These are phyloP conservation scores for Leptographium radiaticola DNA, from an alignment of 2,329 filamentous ascomycete species.

Conservation along the genomic window DNA sequence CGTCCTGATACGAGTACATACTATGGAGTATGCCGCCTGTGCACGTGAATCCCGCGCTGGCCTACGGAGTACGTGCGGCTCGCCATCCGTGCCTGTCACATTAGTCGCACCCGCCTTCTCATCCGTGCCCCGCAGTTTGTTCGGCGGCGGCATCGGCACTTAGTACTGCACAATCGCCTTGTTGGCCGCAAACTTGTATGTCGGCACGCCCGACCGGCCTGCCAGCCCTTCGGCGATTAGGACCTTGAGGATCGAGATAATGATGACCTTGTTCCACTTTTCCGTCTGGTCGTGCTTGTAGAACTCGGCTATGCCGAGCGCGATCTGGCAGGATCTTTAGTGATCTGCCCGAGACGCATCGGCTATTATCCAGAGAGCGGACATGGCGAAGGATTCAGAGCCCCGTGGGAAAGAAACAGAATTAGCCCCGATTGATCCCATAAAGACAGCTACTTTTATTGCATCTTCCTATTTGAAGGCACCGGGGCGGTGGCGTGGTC, in stretches of 20 bases:
- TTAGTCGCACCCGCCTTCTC: constrained; percentile 28
- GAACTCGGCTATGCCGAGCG: constrained; percentile 58
- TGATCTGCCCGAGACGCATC: constrained; percentile 72
- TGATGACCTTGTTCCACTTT: constrained; percentile 85
- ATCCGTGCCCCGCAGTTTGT: constrained; percentile 43
- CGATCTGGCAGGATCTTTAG: constrained; percentile 68
- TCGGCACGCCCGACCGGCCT: constrained; percentile 32
- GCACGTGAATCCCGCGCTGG: constrained; percentile 79
- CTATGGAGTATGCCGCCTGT: constrained; percentile 57
- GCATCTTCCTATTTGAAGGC: too few relatives aligned
- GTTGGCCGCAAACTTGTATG: constrained; percentile 92
- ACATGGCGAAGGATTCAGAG: background rate
- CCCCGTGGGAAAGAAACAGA: too few relatives aligned
- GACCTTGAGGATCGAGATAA: constrained; percentile 66
- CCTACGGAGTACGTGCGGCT: constrained; percentile 68
- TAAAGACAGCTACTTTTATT: too few relatives aligned
- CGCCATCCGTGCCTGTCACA: constrained; percentile 46
- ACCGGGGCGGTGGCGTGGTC: too few relatives aligned
- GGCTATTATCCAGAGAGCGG: constrained; percentile 19
- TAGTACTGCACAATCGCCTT: constrained; percentile 97
- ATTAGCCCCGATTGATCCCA: too few relatives aligned
- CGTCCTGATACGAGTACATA: constrained; percentile 42
- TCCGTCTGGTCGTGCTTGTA: constrained; percentile 83
- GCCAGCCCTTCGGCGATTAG: constrained; percentile 64
- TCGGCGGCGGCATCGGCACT: constrained; percentile 51